Percentiles rank a stretch among this genome's conserved stretches.
These are phyloP conservation scores for Scheffersomyces illinoinensis DNA, from an alignment of 1,139 yeast species.

Conservation along the genomic window DNA sequence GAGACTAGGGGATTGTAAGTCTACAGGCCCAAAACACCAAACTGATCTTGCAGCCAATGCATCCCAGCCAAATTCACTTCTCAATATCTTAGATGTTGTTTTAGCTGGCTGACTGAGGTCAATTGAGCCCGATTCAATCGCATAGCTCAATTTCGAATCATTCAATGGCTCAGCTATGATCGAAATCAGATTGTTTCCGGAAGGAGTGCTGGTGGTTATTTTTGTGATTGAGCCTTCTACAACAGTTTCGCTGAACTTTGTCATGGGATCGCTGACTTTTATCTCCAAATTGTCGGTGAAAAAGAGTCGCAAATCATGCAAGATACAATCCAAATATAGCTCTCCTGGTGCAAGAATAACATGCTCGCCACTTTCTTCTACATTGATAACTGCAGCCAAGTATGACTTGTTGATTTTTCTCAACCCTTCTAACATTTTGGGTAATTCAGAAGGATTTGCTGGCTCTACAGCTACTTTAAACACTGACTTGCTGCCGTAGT, in stretches of 20 bases:
- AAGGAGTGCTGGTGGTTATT: conserved; percentile 57
- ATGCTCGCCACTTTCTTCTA: conserved; percentile 90
- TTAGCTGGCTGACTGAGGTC: conserved; percentile 37
- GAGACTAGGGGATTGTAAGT: conserved; percentile 53
- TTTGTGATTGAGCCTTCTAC: conserved; percentile 66
- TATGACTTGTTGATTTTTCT: conserved; percentile 63
- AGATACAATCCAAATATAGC: conserved; percentile 76
- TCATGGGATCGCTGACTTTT: conserved; percentile 83
- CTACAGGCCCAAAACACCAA: conserved; percentile 77
- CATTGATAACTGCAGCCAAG: conserved; percentile 63
- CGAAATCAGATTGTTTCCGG: conserved; percentile 60
- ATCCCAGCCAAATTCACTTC: conserved; percentile 74
- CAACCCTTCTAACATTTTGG: conserved; percentile 68
- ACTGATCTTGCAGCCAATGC: conserved; percentile 78
- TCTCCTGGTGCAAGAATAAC: conserved; percentile 85
- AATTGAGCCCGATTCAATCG: conserved; percentile 56
- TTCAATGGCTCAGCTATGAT: conserved; percentile 79
- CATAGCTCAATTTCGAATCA: conserved; percentile 47
- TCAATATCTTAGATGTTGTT: conserved; percentile 54
- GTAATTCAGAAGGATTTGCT: conserved; percentile 72
- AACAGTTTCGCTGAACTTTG: conserved; percentile 79
- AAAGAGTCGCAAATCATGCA: conserved; percentile 71
- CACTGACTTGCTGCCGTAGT: conserved; percentile 55
- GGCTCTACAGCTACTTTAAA: conserved; percentile 87
- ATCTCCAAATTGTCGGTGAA: conserved; percentile 65